phyloP scores from a whole-genome alignment of 2,329 filamentous ascomycete genomes.

The Myriosclerotinia scirpicola region DNA sequence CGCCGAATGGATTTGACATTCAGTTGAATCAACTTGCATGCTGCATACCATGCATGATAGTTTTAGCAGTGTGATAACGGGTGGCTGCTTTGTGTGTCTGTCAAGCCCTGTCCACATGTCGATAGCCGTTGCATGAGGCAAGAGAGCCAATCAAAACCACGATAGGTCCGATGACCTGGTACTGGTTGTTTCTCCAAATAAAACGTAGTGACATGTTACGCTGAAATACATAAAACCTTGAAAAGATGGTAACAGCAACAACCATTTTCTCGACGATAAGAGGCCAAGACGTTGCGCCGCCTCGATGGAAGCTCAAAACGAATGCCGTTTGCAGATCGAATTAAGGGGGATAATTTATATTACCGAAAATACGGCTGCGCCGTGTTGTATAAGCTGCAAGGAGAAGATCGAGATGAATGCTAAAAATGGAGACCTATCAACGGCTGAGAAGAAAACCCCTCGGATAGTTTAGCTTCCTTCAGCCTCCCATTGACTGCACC shows the following conservation, averaged over 20 bases:
- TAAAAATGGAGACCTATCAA: slow-evolving; percentile 8
- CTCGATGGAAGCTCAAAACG: slow-evolving; percentile 13
- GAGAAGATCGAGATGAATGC: slow-evolving; percentile 3
- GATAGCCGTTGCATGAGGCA: neutral
- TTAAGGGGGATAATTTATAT: slow-evolving; percentile 17
- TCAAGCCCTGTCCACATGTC: slow-evolving; percentile 12
- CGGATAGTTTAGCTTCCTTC: slow-evolving; percentile 4
- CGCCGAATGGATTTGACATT: neutral
- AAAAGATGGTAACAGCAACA: neutral
- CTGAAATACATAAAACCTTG: slow-evolving; percentile 12
- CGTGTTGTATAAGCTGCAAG: slow-evolving; percentile 4
- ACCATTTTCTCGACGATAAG: slow-evolving; percentile 9
- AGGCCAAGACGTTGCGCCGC: neutral
- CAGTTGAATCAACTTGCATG: neutral
- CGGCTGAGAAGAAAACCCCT: neutral
- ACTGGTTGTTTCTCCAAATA: slow-evolving; percentile 22
- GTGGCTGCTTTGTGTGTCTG: slow-evolving; percentile 18
- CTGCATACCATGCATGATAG: slow-evolving; percentile 2
- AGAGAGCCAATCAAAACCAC: slow-evolving; percentile 13
- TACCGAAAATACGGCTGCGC: slow-evolving; percentile 16
- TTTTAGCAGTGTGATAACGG: slow-evolving; percentile 11
- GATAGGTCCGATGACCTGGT: slow-evolving; percentile 30
- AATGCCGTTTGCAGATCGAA: slow-evolving; percentile 13
- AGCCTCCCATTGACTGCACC: slow-evolving; percentile 4
- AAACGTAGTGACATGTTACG: slow-evolving; percentile 7